A percentile compares a stretch with the other conserved stretches of the same genome.
Conservation (phyloP, 129 eudicot genomes). For the Silybum marianum region DNA sequence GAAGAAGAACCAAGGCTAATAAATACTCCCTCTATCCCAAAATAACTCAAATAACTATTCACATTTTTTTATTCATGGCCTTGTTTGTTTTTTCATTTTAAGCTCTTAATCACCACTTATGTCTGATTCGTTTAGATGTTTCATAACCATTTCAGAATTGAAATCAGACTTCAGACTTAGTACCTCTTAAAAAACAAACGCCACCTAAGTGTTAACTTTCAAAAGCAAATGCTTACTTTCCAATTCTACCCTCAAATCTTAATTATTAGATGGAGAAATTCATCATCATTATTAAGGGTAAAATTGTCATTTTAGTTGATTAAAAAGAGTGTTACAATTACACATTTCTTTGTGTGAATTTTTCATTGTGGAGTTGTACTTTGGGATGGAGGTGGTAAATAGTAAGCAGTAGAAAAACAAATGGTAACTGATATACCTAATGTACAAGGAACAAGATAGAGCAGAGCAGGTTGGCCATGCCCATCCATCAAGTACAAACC, state of each 20-base stretch:
- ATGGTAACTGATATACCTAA: slow-evolving; percentile 49
- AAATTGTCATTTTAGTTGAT: background rate
- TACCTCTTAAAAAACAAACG: too few relatives aligned
- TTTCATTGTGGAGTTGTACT: background rate
- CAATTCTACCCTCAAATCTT: background rate
- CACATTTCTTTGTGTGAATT: background rate
- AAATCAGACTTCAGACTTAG: too few relatives aligned
- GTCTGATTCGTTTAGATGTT: too few relatives aligned
- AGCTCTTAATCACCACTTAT: too few relatives aligned
- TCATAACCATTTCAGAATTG: too few relatives aligned
- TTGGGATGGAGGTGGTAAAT: background rate
- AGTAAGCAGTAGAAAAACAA: background rate
- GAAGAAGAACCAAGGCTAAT: background rate
- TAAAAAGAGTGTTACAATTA: background rate
- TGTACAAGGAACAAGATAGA: slow-evolving; percentile 94
- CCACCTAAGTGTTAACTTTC: background rate
- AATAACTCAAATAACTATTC: background rate
- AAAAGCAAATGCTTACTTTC: background rate
- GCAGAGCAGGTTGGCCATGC: slow-evolving; percentile 97
- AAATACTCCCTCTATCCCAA: background rate
- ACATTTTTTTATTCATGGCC: background rate
- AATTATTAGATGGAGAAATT: background rate
- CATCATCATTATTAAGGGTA: background rate
- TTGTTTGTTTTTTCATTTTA: too few relatives aligned
- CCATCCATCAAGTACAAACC: slow-evolving; percentile 85